A percentile compares a stretch with the other conserved stretches of the same genome.
Conservation (phyloP, 352 stramenopile genomes). For the Globisporangium abappressorium region DNA sequence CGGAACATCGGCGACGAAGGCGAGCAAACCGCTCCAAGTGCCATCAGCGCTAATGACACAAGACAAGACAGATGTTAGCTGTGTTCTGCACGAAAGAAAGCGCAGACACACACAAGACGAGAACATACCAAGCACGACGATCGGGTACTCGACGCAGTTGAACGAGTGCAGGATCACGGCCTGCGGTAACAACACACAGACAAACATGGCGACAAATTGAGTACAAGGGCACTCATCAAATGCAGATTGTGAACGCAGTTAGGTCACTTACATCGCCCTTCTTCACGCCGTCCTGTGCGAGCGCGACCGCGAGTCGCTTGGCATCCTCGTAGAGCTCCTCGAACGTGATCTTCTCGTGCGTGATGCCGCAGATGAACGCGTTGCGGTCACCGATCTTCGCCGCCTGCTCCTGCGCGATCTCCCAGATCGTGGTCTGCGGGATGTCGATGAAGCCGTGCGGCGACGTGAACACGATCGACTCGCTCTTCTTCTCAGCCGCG, state of each 20-base stretch:
- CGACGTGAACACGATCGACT: slow-evolving; percentile 55
- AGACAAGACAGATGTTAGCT: not conserved
- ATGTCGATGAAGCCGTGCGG: slow-evolving; percentile 48
- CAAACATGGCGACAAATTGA: not conserved
- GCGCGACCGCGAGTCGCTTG: slow-evolving; percentile 28
- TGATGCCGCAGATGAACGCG: slow-evolving; percentile 43
- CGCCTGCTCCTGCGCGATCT: slow-evolving; percentile 33
- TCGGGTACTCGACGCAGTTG: slow-evolving; percentile 70
- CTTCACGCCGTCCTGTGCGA: slow-evolving; percentile 32
- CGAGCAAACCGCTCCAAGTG: slow-evolving; percentile 52
- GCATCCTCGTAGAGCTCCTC: slow-evolving; percentile 22
- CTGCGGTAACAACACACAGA: slow-evolving; percentile 19
- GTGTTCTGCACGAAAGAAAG: not conserved
- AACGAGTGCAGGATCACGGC: slow-evolving; percentile 59
- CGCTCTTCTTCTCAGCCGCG: not conserved
- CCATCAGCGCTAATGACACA: slow-evolving; percentile 32
- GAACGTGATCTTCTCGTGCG: slow-evolving; percentile 37
- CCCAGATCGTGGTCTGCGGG: slow-evolving; percentile 41
- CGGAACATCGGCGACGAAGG: slow-evolving; percentile 60
- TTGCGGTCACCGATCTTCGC: slow-evolving; percentile 20
- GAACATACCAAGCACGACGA: slow-evolving; percentile 43
- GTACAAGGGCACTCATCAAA: slow-evolving; percentile 16
- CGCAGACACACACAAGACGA: not conserved
- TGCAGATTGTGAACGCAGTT: not conserved
- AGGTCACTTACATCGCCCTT: slow-evolving; percentile 39